These are phyloP conservation scores for Zygosaccharomyces sapae DNA, from an alignment of 1,139 yeast species.

Conservation along the genomic window DNA sequence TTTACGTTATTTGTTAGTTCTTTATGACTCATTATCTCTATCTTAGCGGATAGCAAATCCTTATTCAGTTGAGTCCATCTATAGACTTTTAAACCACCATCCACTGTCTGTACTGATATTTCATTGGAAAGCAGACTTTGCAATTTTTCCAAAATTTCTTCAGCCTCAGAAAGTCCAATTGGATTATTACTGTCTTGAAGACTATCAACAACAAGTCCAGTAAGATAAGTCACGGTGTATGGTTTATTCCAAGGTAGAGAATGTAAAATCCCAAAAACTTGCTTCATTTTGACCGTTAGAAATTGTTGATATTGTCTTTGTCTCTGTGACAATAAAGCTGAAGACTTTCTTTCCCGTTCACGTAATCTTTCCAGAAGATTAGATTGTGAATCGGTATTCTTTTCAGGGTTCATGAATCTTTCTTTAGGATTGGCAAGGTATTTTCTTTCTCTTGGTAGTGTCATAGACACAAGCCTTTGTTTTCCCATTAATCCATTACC, in stretches of 20 bases:
- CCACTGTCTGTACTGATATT: conserved; percentile 23
- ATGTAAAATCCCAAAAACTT: conserved; percentile 35
- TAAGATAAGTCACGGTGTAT: conserved; percentile 33
- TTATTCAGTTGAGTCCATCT: conserved; percentile 26
- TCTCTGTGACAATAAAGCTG: conserved; percentile 27
- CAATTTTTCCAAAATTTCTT: conserved; percentile 29
- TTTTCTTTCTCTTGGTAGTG: not conserved
- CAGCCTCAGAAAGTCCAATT: conserved; percentile 35
- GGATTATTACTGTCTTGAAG: conserved; percentile 36
- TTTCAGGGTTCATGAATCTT: conserved; percentile 19
- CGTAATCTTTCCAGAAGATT: conserved; percentile 29
- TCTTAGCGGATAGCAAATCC: conserved; percentile 9
- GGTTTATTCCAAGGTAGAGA: conserved; percentile 35
- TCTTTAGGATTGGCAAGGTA: conserved; percentile 22
- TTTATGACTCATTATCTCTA: conserved; percentile 6
- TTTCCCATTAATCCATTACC: conserved; percentile 3
- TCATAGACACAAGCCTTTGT: conserved; percentile 1
- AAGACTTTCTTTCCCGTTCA: conserved; percentile 29
- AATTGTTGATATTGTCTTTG: conserved; percentile 40
- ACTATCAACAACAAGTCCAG: conserved; percentile 34
- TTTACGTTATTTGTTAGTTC: conserved; percentile 7
- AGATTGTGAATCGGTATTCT: conserved; percentile 22
- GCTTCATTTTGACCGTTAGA: conserved; percentile 43
- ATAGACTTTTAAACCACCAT: conserved; percentile 31
- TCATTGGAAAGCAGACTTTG: conserved; percentile 19